Conservation (phyloP, 2,329 filamentous ascomycete species). For the Cryphonectria radicalis region DNA sequence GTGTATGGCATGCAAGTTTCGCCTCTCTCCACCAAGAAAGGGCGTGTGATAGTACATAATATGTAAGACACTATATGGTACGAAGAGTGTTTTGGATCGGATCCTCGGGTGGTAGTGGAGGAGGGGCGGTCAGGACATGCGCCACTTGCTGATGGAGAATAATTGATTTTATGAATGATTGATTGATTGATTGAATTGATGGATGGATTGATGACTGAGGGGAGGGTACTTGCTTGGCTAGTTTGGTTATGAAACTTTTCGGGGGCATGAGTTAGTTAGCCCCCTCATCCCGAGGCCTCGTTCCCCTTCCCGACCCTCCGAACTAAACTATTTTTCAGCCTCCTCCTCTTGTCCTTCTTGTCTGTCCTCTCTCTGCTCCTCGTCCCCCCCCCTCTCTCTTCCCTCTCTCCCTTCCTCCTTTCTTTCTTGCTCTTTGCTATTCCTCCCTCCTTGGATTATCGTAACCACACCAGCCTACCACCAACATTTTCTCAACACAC, state of each 20-base stretch:
- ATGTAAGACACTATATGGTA: background rate
- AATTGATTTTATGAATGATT: background rate
- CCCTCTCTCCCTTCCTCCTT: background rate
- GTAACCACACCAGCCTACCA: background rate
- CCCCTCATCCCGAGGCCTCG: background rate
- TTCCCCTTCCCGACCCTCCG: background rate
- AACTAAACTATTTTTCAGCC: slow-evolving; percentile 1
- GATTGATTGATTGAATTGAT: background rate
- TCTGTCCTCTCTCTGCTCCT: too few relatives aligned
- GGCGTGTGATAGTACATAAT: background rate
- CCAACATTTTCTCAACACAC: background rate
- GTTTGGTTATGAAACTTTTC: slow-evolving; percentile 1
- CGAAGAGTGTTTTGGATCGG: background rate
- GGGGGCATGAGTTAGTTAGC: background rate
- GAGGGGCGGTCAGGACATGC: background rate
- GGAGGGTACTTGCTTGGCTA: background rate
- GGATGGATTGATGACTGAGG: background rate
- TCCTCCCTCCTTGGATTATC: background rate
- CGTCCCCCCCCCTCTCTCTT: too few relatives aligned
- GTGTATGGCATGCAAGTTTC: background rate
- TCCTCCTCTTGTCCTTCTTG: background rate
- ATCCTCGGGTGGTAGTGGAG: background rate
- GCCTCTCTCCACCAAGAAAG: background rate
- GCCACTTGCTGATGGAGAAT: background rate
- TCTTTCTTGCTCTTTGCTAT: background rate